Base-by-base conservation (phyloP, 108 stramenopile genomes). In the Cyclotella distinguenda region DNA sequence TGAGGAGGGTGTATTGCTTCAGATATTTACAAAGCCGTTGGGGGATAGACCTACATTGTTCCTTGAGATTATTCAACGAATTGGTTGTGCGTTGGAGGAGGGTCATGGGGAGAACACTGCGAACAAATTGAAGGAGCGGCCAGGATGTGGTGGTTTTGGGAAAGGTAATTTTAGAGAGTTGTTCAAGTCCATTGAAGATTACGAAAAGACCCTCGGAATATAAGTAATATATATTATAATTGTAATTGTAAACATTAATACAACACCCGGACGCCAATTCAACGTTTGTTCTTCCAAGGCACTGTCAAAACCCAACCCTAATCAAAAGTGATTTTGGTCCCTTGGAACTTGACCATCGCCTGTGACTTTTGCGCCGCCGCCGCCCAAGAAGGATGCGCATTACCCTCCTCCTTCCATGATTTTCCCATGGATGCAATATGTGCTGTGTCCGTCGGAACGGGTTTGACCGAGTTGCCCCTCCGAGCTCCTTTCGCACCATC, bases 61-160 rank as follows among this genome's bases (percentile, higher is more conserved):
- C 60, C 57, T 91, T 48, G 94, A 95, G 71, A 87, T 95, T 48
- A 95, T 95, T 45, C 91, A 95, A 82, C 79, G 94, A 13, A 89
- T 93, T 42, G 94, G 94, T 2, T 95, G 94, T 70, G 67, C 79
- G 11, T 54, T 71, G 12, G 50, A 55, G n/a, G 60, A 72, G 0
- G 82, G 60, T 35, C 58, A 74, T n/a, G 64, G 77, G 5, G 67
- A 65, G 3, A 59, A 73, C 6, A 33, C 55, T 21, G 39, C 4
- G 8, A 40, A 15, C 22, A 47, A 33, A 39, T 16, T 60, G 25
- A 59, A 40, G 62, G 84, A 82, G 66, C 72, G 69, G 25, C 79
- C 79, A 25, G 94, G 94, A 12, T 95, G 94, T 65, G 94, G 94
- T 26, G 94, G 94, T 3, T 95, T 95, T 66, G 94, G 94, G 4